These are phyloP conservation scores for Kuraishia capsulata DNA, from an alignment of 805 yeast genomes.

Conservation along the genomic window DNA sequence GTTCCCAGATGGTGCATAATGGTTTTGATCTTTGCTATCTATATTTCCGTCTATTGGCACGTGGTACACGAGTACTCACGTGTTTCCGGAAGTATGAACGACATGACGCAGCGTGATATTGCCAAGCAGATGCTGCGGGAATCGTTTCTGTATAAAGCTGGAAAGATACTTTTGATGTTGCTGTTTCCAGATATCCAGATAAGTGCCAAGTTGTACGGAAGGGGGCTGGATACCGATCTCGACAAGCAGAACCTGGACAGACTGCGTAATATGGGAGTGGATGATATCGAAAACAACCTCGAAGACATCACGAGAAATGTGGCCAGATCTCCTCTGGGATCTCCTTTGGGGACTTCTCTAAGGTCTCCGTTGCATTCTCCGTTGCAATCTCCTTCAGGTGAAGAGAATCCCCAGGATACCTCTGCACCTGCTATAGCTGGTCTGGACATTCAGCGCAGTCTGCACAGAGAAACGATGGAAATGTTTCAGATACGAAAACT, in stretches of 20 bases:
- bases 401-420: not conserved
- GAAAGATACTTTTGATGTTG: constrained; percentile 15
- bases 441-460: constrained; percentile 19
- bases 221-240: constrained; percentile 14
- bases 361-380: not conserved
- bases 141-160: constrained; percentile 21
- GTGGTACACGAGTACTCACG: constrained; percentile 54
- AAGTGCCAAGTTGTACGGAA: constrained; percentile 19
- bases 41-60: constrained; percentile 62
- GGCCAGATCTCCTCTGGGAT: not conserved
- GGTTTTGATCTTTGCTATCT: constrained; percentile 51
- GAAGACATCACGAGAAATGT: not conserved
- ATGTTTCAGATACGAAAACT: constrained; percentile 55
- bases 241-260: constrained; percentile 16
- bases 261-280: constrained; percentile 2
- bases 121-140: constrained; percentile 14
- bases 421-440: constrained; percentile 8
- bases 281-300: constrained; percentile 6
- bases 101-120: constrained; percentile 9
- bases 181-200: constrained; percentile 22
- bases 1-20: constrained; percentile 67
- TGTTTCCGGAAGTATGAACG: constrained; percentile 33
- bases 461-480: constrained; percentile 53
- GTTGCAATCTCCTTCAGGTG: not conserved
- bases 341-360: not conserved